phyloP scores from a whole-genome alignment of 148 eudicot genomes.

The Rhododendron vialii region DNA sequence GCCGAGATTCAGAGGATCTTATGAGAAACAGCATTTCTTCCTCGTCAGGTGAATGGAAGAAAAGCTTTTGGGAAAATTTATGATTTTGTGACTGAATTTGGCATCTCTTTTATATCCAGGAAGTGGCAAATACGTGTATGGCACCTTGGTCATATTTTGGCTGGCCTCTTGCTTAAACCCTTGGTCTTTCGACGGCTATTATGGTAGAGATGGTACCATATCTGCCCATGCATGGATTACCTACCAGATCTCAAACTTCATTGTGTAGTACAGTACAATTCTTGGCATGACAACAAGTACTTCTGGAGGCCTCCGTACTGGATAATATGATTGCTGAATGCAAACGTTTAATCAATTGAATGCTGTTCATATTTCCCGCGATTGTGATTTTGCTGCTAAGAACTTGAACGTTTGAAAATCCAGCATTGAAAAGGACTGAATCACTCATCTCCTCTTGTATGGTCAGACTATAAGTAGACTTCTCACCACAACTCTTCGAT shows the following conservation, averaged over 20 bases:
- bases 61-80: background rate
- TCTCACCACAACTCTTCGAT: too few relatives aligned
- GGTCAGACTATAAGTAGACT: too few relatives aligned
- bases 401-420: background rate
- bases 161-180: background rate
- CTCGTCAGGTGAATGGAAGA: background rate
- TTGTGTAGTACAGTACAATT: too few relatives aligned
- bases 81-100: background rate
- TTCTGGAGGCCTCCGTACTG: background rate
- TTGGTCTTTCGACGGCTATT: background rate
- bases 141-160: background rate
- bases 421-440: background rate
- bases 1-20: constrained; percentile 43
- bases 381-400: background rate
- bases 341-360: background rate
- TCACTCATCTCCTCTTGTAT: too few relatives aligned
- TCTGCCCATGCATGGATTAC: background rate
- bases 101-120: background rate
- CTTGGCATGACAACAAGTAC: too few relatives aligned
- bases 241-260: too few relatives aligned
- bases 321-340: background rate
- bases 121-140: background rate
- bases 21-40: background rate
- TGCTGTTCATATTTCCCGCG: background rate
- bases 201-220: background rate